phyloP scores from a whole-genome alignment of 2,329 filamentous ascomycete genomes.

The Botrytis cinerea region DNA sequence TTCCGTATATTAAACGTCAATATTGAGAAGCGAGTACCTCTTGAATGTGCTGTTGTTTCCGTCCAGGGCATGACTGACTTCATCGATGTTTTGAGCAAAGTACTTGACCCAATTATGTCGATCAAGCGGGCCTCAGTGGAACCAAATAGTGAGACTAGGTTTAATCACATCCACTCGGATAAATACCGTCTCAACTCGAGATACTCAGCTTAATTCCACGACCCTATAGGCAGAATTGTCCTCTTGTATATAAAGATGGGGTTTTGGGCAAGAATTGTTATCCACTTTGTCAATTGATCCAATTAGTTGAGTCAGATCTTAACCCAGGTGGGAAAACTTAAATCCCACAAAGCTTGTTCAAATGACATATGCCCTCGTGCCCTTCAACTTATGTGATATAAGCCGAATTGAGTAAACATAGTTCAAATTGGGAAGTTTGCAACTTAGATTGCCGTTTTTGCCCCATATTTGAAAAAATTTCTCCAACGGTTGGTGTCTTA shows the following conservation, averaged over 20 bases:
- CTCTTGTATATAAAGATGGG: no score
- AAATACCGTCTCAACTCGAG: no score
- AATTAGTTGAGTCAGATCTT: not conserved
- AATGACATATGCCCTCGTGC: not conserved
- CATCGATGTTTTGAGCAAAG: not conserved
- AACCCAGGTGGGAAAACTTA: not conserved
- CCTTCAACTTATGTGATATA: not conserved
- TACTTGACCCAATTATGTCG: not conserved
- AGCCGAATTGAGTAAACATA: not conserved
- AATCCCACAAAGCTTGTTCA: not conserved
- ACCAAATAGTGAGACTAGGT: no score
- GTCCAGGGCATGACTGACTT: not conserved
- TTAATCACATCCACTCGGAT: no score
- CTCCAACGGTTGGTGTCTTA: not conserved
- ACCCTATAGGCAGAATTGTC: not conserved
- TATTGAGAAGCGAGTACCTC: no score
- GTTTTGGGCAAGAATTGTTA: not conserved
- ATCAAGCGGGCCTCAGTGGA: not conserved
- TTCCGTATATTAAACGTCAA: no score
- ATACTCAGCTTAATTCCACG: not conserved
- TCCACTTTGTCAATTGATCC: not conserved
- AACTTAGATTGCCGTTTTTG: not conserved
- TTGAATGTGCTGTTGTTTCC: no score
- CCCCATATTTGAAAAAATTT: not conserved
- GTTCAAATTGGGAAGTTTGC: not conserved